Evolutionary conservation across 1,284 basidiomycete species (phyloP).

Genomic region (Cutaneotrichosporon sp.): DNA sequence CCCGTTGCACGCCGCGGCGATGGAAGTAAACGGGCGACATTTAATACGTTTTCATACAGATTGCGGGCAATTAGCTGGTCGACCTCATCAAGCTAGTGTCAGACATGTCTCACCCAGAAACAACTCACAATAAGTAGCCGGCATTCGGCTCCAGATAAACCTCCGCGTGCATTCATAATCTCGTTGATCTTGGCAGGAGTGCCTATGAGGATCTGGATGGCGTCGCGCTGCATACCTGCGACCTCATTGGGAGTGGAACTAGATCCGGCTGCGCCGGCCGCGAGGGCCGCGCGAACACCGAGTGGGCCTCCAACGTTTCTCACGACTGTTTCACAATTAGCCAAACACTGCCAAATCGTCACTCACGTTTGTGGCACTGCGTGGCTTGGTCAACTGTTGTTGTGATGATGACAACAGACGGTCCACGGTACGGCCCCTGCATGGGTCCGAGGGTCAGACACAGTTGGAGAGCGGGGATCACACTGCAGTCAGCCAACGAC

Average conservation of each 20-base stretch:
- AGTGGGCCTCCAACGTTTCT: constrained; percentile 87
- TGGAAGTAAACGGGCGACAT: constrained; percentile 83
- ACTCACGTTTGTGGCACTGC: constrained; percentile 74
- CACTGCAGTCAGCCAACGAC: constrained; percentile 43
- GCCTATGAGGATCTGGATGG: constrained; percentile 91
- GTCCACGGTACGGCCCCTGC: constrained; percentile 63
- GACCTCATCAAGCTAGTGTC: constrained; percentile 74
- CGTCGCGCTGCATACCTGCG: constrained; percentile 77
- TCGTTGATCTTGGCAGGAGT: constrained; percentile 95
- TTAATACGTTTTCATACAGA: constrained; percentile 88
- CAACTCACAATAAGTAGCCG: constrained; percentile 67
- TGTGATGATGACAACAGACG: constrained; percentile 85
- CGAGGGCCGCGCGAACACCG: constrained; percentile 79
- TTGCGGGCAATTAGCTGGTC: constrained; percentile 94
- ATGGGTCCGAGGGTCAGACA: constrained; percentile 60
- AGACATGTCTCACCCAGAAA: not conserved
- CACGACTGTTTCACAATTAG: constrained; percentile 59
- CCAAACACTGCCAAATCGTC: not conserved
- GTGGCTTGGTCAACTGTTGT: constrained; percentile 98
- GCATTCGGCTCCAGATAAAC: constrained; percentile 70
- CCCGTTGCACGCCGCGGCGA: constrained; percentile 59
- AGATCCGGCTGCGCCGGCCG: constrained; percentile 65
- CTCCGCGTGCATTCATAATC: constrained; percentile 68
- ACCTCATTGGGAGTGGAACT: constrained; percentile 70
- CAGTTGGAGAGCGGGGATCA: constrained; percentile 85